Base-by-base conservation (phyloP, 2,329 filamentous ascomycete genomes). In the Pyrenochaeta sp. region DNA sequence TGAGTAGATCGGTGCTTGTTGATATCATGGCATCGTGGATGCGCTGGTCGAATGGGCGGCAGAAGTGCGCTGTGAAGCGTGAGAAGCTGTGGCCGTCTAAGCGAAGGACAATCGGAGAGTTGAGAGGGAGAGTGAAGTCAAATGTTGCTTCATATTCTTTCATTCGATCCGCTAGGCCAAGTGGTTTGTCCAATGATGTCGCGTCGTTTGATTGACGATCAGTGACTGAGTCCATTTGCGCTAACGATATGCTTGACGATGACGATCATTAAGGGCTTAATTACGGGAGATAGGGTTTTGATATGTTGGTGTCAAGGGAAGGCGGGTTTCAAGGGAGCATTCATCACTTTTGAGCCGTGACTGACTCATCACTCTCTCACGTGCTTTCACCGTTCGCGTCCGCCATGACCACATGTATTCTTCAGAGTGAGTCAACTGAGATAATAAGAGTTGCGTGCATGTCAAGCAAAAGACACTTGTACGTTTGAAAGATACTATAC, bases 1-100 rank as follows among this genome's bases (percentile, higher is more conserved):
- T 51, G 5, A 75, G 65, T 2, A 75, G 54, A 42, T 71, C 67
- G 39, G 58, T 54, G 58, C 67, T 69, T 6, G 68, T 67, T 24
- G 64, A 32, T 34, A 66, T 56, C 71, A 74, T 74, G 22, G 72
- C 71, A 48, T 62, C 52, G 55, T 75, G 72, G 27, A 75, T 73
- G 40, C 72, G 70, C 42, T 69, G 56, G 42, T 75, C 72, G 42
- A 75, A 75, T 0, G 72, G 72, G 1, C 66, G 65, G 12, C 55
- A 53, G 34, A 75, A 75, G 19, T 64, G 62, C 1, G 65, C 53
- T 5, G 72, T 73, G 45, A 75, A 73, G 39, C 64, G 65, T 2
- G 72, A 74, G 61, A 75, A 75, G 25, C 56, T 59, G 50, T 74
- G 71, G 22, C 72, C 71, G 34, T 75, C 72, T 5, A 75, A 66